Evolutionary conservation across 805 yeast species (phyloP).

Genomic region (Saitoella complicata): DNA sequence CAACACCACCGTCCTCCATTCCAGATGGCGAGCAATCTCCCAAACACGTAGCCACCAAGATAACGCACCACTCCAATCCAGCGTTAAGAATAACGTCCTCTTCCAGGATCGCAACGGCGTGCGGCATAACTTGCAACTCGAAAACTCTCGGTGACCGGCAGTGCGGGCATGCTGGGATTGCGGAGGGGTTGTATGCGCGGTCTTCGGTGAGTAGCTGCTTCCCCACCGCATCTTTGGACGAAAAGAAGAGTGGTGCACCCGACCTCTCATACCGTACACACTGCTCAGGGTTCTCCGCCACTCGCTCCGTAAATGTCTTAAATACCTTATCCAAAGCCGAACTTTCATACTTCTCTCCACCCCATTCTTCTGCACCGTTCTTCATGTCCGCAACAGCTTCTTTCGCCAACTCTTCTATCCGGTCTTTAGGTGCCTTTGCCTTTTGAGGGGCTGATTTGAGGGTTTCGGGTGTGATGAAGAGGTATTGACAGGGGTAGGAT

Average conservation of each 20-base stretch:
- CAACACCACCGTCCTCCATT: constrained; percentile 51
- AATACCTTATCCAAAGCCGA: constrained; percentile 52
- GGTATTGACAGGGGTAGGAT: constrained; percentile 9
- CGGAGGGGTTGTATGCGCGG: constrained; percentile 11
- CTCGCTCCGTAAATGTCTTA: constrained; percentile 57
- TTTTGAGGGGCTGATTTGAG: constrained; percentile 9
- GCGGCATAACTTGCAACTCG: constrained; percentile 91
- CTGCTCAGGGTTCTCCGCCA: constrained; percentile 72
- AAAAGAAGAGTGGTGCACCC: constrained; percentile 62
- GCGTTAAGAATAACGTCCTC: constrained; percentile 31
- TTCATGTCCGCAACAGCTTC: constrained; percentile 13
- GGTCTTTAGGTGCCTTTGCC: constrained; percentile 2
- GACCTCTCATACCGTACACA: constrained; percentile 71
- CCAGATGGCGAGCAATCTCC: constrained; percentile 43
- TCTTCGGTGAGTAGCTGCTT: constrained; percentile 20
- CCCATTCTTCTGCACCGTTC: constrained; percentile 9
- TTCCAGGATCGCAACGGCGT: constrained; percentile 71
- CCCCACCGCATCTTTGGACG: constrained; percentile 41
- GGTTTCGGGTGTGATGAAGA: constrained; percentile 12
- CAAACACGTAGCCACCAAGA: constrained; percentile 60
- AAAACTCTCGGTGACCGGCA: constrained; percentile 37
- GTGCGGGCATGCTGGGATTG: constrained; percentile 48
- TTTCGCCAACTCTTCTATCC: constrained; percentile 7
- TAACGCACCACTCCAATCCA: constrained; percentile 98
- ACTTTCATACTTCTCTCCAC: constrained; percentile 11